These are phyloP conservation scores for Penicillium sp. DNA, from an alignment of 2,329 filamentous ascomycete species.

Conservation along the genomic window DNA sequence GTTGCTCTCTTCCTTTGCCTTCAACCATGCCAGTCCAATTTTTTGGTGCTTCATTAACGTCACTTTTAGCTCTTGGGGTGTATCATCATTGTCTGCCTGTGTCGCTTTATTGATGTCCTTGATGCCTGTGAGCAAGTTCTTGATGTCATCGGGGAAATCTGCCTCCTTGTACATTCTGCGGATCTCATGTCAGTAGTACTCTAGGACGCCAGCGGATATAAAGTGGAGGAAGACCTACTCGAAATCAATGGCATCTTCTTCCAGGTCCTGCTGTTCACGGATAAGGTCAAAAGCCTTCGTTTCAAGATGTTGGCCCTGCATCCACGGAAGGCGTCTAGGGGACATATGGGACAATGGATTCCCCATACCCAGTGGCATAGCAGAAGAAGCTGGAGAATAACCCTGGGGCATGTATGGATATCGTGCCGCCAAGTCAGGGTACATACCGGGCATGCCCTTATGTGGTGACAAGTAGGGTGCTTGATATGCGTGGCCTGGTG, in stretches of 20 bases:
- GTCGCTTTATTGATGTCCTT: conserved; percentile 68
- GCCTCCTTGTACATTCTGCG: conserved; percentile 29
- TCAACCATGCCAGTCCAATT: conserved; percentile 74
- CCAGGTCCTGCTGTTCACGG: conserved; percentile 10
- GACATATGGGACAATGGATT: not conserved
- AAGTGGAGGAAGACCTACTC: not conserved
- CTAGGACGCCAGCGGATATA: not conserved
- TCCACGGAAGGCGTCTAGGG: conserved; percentile 11
- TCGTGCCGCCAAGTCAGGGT: not conserved
- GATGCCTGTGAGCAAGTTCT: conserved; percentile 70
- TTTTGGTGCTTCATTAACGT: conserved; percentile 80
- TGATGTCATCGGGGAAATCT: conserved; percentile 65
- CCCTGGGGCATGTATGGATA: not conserved
- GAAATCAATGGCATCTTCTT: conserved; percentile 9
- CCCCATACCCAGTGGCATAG: not conserved
- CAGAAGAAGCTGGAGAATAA: not conserved
- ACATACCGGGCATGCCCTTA: not conserved
- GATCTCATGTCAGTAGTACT: conserved; percentile 7
- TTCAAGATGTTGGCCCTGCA: not conserved
- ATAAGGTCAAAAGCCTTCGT: conserved; percentile 9
- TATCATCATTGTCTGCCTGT: conserved; percentile 63
- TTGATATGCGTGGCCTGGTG: not conserved
- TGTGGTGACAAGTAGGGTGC: not conserved
- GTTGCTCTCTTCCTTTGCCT: conserved; percentile 67
- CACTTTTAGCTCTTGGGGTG: conserved; percentile 67